Evolutionary conservation across 2,329 filamentous ascomycete species (phyloP).

Genomic region (Spiromastix sp.): DNA sequence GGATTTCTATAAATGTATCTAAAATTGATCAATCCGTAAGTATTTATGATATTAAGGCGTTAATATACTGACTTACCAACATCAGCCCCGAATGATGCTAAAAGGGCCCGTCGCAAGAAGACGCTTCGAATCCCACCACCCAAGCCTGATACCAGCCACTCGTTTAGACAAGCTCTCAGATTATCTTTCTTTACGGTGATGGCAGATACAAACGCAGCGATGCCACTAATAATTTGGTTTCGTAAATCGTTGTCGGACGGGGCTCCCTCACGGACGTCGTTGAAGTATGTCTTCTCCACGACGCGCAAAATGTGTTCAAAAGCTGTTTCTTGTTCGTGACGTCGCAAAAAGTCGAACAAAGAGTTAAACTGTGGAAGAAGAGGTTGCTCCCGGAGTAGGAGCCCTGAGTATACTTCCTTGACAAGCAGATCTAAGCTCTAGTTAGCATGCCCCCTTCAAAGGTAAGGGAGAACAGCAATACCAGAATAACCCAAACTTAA

Average conservation of each 20-base stretch:
- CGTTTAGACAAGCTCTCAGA: conserved; percentile 45
- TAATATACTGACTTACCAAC: conserved; percentile 28
- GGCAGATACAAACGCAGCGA: conserved; percentile 45
- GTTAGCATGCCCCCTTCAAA: not conserved
- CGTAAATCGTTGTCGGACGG: conserved; percentile 4
- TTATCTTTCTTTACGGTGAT: conserved; percentile 40
- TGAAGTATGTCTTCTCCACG: conserved; percentile 31
- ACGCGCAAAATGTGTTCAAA: conserved; percentile 37
- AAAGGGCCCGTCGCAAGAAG: conserved; percentile 56
- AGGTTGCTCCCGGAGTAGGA: conserved; percentile 24
- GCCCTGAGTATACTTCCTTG: conserved; percentile 26
- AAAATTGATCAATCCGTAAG: conserved; percentile 1
- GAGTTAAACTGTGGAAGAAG: conserved; percentile 22
- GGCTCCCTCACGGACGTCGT: conserved; percentile 10
- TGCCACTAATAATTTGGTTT: conserved; percentile 40
- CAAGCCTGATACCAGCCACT: conserved; percentile 56
- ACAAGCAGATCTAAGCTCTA: conserved; percentile 30
- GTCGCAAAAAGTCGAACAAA: conserved; percentile 34
- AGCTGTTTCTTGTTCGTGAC: conserved; percentile 38
- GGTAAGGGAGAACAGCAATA: conserved; percentile 23
- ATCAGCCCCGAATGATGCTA: conserved; percentile 47
- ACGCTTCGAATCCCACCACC: conserved; percentile 56
- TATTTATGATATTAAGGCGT: not conserved
- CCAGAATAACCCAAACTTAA: conserved; percentile 64
- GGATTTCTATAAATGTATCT: conserved; percentile 40